Evolutionary conservation across 2,329 filamentous ascomycete genomes (phyloP), one percentile per base, ranked within the genome.

Genomic region (Aspergillus pseudotamarii): DNA sequence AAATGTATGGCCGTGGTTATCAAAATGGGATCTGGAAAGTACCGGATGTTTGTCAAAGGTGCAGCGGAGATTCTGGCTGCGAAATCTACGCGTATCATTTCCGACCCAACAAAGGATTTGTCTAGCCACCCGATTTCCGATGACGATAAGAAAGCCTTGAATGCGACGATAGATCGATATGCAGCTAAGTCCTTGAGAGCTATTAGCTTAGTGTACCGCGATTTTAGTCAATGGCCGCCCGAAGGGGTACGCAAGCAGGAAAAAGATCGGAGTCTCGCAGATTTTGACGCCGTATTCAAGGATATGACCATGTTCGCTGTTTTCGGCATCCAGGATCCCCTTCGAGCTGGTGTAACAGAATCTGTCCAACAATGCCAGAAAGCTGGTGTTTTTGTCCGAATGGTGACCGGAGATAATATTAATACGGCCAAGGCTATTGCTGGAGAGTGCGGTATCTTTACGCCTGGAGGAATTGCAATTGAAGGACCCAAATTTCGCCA

Each of bases 171-270:
- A 69, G 87, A 89, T 66, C 86, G 84, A 54, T 97, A 96, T 74
- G 93, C 93, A 11, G 88, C 86, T 30, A 86, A 90, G 21, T 96
- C 93, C 9, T 84, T 97, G 36, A 88, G 93, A 66, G 96, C 93
- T 1, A 96, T 97, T 69, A 92, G 89, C 50, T 85, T 96, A 66
- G 84, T 93, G 59, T 96, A 93, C 78, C 90, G 89, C 61, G 93
- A 97, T 70, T 96, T 95, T 68, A 86, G 91, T 28, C 85, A 86
- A 59, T 97, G 93, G 93, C 93, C 94, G 36, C 93, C 93, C 5
- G 85, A 82, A 64, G 84, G 85, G 55, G 86, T 84, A 19, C 86
- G 80, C 36, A 83, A 80, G 48, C 73, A 79, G 26, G 85, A 87
- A 64, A 86, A 88, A 54, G 83, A 89, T 75, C 83, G 83, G 69